These are phyloP conservation scores for Microdochium paspali DNA, from an alignment of 2,329 filamentous ascomycete species.

Conservation along the genomic window DNA sequence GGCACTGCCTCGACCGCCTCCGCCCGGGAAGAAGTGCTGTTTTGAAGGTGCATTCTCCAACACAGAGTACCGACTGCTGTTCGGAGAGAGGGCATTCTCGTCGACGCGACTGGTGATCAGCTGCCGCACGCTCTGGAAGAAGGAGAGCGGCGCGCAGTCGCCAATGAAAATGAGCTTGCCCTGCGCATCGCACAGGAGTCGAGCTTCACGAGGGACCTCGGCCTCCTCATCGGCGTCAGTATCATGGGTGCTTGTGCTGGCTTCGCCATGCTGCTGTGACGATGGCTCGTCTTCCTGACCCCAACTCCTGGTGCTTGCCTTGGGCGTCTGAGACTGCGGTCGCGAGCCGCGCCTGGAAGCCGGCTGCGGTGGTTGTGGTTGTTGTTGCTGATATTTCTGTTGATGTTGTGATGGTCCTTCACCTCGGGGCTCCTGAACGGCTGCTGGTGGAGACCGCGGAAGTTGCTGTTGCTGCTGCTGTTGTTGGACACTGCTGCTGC, in stretches of 20 bases:
- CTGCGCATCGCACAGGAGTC: conserved; percentile 39
- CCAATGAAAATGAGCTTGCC: conserved; percentile 46
- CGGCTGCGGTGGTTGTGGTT: not conserved
- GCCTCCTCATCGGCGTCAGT: conserved; percentile 38
- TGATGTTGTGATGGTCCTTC: not conserved
- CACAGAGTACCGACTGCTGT: conserved; percentile 38
- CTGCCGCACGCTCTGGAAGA: conserved; percentile 44
- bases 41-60: conserved; percentile 33
- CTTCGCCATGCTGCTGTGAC: conserved; percentile 4
- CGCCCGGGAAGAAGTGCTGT: not conserved
- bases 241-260: conserved; percentile 7
- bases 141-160: conserved; percentile 45
- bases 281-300: not conserved
- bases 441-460: not conserved
- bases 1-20: not conserved
- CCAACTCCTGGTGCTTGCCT: not conserved
- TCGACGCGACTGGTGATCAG: conserved; percentile 40
- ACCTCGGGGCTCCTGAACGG: not conserved
- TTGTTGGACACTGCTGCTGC: no score
- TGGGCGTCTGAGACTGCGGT: not conserved
- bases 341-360: not conserved
- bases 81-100: conserved; percentile 38
- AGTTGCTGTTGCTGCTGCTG: not conserved
- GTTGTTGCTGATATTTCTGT: no score
- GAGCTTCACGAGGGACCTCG: conserved; percentile 43